A percentile compares a stretch with the other conserved stretches of the same genome.
These are phyloP conservation scores for Juncus inflexus DNA, from an alignment of 176 grass and related monocot species.

Conservation along the genomic window DNA sequence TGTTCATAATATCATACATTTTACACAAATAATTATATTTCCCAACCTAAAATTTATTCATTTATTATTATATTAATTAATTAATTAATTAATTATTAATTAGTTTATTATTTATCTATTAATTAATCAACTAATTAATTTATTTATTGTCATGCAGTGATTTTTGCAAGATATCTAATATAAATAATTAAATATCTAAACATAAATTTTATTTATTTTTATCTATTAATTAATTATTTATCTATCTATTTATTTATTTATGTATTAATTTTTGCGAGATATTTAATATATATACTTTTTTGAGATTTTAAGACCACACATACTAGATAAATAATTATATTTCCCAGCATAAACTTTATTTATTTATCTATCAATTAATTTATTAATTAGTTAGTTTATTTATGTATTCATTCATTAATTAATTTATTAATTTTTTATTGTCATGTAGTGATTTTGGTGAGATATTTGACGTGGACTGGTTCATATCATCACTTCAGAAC, in stretches of 20 bases:
- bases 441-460: slow-evolving; percentile 68
- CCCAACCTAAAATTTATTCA: background rate
- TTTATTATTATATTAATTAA: background rate
- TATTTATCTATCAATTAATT: background rate
- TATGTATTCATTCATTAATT: background rate
- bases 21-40: background rate
- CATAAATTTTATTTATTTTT: background rate
- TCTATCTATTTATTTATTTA: too few species aligned
- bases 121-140: background rate
- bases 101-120: background rate
- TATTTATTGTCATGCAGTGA: slow-evolving; percentile 41
- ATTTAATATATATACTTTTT: background rate
- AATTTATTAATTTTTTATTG: background rate
- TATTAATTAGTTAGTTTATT: background rate
- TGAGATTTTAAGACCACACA: background rate
- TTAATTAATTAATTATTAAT: too few species aligned
- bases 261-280: too few species aligned
- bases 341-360: background rate
- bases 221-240: background rate
- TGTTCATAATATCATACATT: background rate
- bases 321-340: background rate
- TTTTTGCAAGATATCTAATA: slow-evolving; percentile 77
- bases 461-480: slow-evolving; percentile 84
- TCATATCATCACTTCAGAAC: slow-evolving; percentile 68
- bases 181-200: background rate